These are phyloP conservation scores for Yamadazyma phyllophila DNA, from an alignment of 805 yeast genomes.

Conservation along the genomic window DNA sequence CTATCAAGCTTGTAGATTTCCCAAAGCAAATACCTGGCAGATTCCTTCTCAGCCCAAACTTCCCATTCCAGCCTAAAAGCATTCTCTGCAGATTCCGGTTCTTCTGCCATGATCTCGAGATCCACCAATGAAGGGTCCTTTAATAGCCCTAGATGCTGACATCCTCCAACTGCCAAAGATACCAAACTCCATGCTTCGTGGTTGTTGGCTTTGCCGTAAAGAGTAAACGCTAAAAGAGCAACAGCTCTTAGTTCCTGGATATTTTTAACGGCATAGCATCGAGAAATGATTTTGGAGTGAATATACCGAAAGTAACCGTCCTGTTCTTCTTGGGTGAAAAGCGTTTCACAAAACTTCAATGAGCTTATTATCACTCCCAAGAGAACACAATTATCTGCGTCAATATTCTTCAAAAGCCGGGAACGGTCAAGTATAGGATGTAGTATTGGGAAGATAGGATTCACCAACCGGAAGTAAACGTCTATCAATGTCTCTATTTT, in stretches of 20 bases:
- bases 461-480: constrained; percentile 11
- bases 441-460: constrained; percentile 16
- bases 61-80: constrained; percentile 10
- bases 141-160: constrained; percentile 15
- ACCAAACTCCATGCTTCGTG: constrained; percentile 18
- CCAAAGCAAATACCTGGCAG: constrained; percentile 14
- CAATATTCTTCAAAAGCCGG: neutral
- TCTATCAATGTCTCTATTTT: constrained; percentile 11
- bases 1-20: constrained; percentile 17
- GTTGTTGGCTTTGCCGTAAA: constrained; percentile 14
- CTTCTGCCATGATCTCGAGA: neutral
- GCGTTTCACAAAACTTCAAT: constrained; percentile 7
- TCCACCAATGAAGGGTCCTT: constrained; percentile 8
- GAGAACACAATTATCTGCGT: constrained; percentile 8
- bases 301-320: constrained; percentile 9
- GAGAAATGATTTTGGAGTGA: constrained; percentile 11
- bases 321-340: constrained; percentile 8
- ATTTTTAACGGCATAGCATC: constrained; percentile 15
- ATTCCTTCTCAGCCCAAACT: constrained; percentile 15
- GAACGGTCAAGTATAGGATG: constrained; percentile 12
- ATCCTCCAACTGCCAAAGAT: constrained; percentile 16
- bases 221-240: constrained; percentile 14
- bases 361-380: constrained; percentile 14
- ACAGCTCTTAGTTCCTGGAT: constrained; percentile 14
- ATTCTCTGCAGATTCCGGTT: neutral